A percentile compares a stretch with the other conserved stretches of the same genome.
Evolutionary conservation across 2,329 filamentous ascomycete species (phyloP).

Genomic region (Pseudophaeomoniella oleicola): DNA sequence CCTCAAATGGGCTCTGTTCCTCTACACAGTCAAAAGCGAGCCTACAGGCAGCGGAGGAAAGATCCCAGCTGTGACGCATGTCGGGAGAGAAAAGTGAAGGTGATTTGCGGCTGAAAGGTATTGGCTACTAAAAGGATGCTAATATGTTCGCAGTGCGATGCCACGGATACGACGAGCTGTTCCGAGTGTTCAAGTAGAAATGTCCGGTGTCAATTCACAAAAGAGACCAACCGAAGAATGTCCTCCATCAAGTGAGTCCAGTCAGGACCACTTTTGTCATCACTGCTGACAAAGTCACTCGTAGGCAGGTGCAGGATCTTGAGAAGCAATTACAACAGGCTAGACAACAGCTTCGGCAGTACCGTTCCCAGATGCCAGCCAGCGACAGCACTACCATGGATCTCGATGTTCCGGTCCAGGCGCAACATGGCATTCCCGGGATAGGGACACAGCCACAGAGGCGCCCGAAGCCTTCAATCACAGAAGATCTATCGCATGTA

Average conservation of each 20-base stretch:
- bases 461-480: slow-evolving; percentile 43
- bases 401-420: slow-evolving; percentile 27
- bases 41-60: slow-evolving; percentile 87
- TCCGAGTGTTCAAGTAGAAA: slow-evolving; percentile 94
- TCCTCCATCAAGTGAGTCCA: slow-evolving; percentile 78
- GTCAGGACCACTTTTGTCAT: slow-evolving; percentile 1
- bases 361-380: slow-evolving; percentile 49
- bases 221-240: slow-evolving; percentile 97
- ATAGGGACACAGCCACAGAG: slow-evolving; percentile 52
- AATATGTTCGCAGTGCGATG: slow-evolving; percentile 54
- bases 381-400: slow-evolving; percentile 30
- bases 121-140: slow-evolving; percentile 3
- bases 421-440: slow-evolving; percentile 44
- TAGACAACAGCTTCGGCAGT: slow-evolving; percentile 62
- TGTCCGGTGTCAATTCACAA: slow-evolving; percentile 97
- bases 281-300: slow-evolving; percentile 1
- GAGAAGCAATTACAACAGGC: slow-evolving; percentile 78
- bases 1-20: slow-evolving; percentile 28
- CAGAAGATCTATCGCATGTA: slow-evolving; percentile 57
- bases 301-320: slow-evolving; percentile 78
- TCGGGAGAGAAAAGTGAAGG: slow-evolving; percentile 62
- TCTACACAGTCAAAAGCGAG: slow-evolving; percentile 69
- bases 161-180: slow-evolving; percentile 88
- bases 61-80: slow-evolving; percentile 97
- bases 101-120: slow-evolving; percentile 12